Base-by-base conservation (phyloP, 2,329 filamentous ascomycete genomes). In the Paecilomyces sp. region DNA sequence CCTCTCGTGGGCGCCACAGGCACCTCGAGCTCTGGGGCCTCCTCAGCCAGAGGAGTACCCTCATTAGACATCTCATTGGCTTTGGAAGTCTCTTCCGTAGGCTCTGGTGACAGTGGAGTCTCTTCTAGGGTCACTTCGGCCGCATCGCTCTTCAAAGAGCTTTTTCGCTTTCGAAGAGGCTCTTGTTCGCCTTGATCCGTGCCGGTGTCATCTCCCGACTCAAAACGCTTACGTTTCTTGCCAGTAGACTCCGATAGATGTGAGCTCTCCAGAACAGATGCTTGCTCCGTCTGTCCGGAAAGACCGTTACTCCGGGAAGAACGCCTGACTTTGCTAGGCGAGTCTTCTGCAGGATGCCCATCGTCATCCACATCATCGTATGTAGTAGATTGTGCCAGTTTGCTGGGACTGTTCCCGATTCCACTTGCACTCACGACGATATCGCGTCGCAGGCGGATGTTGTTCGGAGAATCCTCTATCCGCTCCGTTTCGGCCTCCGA, bases 401-500 rank as follows among this genome's bases (percentile, higher is more conserved):
- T 93, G 80, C 88, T 92, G 2, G 90, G 89, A 58, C 87, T 91
- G 65, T 83, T 84, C 67, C 89, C 86, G 64, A 85, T 68, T 58
- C 77, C 82, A 61, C 81, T 80, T 58, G 81, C 80, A 70, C 81
- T 84, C 63, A 88, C 74, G 52, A 87, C 80, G 9, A 88, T 83
- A 67, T 88, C 83, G 67, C 83, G 81, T 67, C 85, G 82, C 54
- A 68, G 69, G 65, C 86, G 81, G 69, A 82, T 77, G 68, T 81
- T 89, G 63, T 86, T 85, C 18, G 92, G 92, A n/a, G 91, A 96
- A 70, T 90, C 87, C 70, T 94, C 94, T 61, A 99, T 83, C 61
- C 94, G 88, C 77, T 97, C 92, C 1, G 93, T 97, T 77, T 97
- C 93, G 34, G 93, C 93, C 75, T 97, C 93, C 3, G 92, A 88